These are phyloP conservation scores for Rutstroemia sydowiana DNA, from an alignment of 2,329 filamentous ascomycete species.

Conservation along the genomic window DNA sequence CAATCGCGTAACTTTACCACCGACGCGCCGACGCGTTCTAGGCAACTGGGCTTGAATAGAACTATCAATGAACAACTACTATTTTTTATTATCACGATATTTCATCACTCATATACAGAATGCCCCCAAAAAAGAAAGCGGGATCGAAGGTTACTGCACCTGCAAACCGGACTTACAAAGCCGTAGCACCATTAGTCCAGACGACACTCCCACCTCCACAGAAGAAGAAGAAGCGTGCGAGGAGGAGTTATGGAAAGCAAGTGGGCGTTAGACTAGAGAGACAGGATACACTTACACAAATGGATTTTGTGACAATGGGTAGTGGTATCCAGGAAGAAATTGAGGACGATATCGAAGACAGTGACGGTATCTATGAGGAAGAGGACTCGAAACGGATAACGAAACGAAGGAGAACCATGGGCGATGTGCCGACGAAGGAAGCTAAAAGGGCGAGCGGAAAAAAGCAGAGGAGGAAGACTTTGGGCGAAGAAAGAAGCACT, in stretches of 20 bases:
- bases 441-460: background rate
- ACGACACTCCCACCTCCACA: constrained; percentile 14
- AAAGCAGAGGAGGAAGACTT: constrained; percentile 20
- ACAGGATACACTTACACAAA: constrained; percentile 27
- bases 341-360: constrained; percentile 13
- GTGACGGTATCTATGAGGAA: constrained; percentile 15
- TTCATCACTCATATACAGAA: constrained; percentile 2
- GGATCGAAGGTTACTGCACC: constrained; percentile 17
- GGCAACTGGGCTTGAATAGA: background rate
- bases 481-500: constrained; percentile 14
- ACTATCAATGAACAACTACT: background rate
- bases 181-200: constrained; percentile 21
- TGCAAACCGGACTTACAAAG: constrained; percentile 22
- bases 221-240: constrained; percentile 16
- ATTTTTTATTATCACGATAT: too few species aligned
- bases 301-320: constrained; percentile 18
- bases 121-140: constrained; percentile 17
- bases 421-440: background rate
- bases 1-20: too few species aligned
- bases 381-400: constrained; percentile 14
- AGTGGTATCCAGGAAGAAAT: background rate
- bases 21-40: background rate
- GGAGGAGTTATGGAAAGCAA: constrained; percentile 22
- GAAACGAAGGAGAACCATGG: constrained; percentile 20
- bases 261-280: constrained; percentile 13